phyloP scores from a whole-genome alignment of 2,329 filamentous ascomycete genomes.

The Phoma herbarum region DNA sequence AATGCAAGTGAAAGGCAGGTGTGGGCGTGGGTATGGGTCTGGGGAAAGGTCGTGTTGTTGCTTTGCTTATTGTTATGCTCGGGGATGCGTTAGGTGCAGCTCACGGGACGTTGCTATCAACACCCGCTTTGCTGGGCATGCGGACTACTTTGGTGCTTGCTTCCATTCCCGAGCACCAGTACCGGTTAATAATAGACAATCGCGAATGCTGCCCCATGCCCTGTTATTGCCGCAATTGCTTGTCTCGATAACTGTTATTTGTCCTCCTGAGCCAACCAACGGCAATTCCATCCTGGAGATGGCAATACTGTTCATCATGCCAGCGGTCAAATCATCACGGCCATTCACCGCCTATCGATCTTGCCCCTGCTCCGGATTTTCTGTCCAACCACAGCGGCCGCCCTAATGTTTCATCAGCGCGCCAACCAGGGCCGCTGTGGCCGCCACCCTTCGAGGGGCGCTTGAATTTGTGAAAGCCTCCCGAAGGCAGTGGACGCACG shows the following conservation, averaged over 20 bases:
- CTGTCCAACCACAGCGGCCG: slow-evolving; percentile 13
- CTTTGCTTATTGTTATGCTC: slow-evolving; percentile 15
- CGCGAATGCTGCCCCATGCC: slow-evolving; percentile 10
- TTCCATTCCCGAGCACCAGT: slow-evolving; percentile 18
- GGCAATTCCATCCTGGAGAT: slow-evolving; percentile 6
- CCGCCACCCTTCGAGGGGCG: slow-evolving; percentile 18
- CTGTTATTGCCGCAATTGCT: slow-evolving; percentile 15
- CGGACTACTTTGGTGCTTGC: slow-evolving; percentile 17
- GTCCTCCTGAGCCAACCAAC: slow-evolving; percentile 9
- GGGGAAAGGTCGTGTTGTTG: slow-evolving; percentile 8
- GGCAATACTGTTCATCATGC: slow-evolving; percentile 17
- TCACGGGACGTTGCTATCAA: slow-evolving; percentile 20
- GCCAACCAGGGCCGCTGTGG: slow-evolving; percentile 17
- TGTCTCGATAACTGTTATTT: slow-evolving; percentile 13
- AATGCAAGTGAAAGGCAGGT: background rate
- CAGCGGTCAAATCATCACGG: slow-evolving; percentile 6
- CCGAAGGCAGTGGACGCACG: slow-evolving; percentile 12
- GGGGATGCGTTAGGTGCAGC: slow-evolving; percentile 15
- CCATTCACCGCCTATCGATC: slow-evolving; percentile 22
- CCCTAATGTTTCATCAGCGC: slow-evolving; percentile 17
- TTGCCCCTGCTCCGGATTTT: slow-evolving; percentile 20
- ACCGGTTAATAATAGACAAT: slow-evolving; percentile 22
- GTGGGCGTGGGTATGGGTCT: slow-evolving; percentile 1
- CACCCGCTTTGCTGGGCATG: slow-evolving; percentile 14
- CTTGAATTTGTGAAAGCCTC: slow-evolving; percentile 18